phyloP scores from a whole-genome alignment of 306 rosid species.

The Echinosophora koreensis region DNA sequence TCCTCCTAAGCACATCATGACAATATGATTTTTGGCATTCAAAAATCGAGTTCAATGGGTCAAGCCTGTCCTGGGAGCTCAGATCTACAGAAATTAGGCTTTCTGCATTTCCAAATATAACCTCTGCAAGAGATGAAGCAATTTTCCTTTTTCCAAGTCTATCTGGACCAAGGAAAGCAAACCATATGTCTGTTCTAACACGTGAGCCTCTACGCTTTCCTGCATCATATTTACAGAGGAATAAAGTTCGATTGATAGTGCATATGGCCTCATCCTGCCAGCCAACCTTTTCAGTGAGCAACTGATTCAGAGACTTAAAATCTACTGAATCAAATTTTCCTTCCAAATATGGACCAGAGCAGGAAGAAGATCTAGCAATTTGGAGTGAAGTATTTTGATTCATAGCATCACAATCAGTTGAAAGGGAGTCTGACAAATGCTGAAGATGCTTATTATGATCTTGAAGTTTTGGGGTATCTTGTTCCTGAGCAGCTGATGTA shows the following conservation, averaged over 20 bases:
- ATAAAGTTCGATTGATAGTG: conserved; percentile 63
- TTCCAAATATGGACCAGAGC: conserved; percentile 52
- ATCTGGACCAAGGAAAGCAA: conserved; percentile 85
- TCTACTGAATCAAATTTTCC: conserved; percentile 62
- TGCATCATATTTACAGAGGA: conserved; percentile 56
- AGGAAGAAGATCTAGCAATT: conserved; percentile 51
- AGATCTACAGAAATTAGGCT: conserved; percentile 74
- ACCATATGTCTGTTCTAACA: conserved; percentile 75
- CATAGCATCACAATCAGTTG: conserved; percentile 52
- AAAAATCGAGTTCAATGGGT: conserved; percentile 58
- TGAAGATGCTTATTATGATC: conserved; percentile 45
- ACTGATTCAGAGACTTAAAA: conserved; percentile 67
- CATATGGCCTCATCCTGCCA: conserved; percentile 84
- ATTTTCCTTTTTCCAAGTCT: conserved; percentile 78
- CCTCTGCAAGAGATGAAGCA: conserved; percentile 73
- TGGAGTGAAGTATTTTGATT: conserved; percentile 46
- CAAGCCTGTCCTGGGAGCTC: conserved; percentile 51
- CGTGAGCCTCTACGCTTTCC: conserved; percentile 58
- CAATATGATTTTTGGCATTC: conserved; percentile 54
- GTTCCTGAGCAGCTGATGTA: conserved; percentile 56
- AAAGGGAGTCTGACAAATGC: conserved; percentile 55
- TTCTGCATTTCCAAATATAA: conserved; percentile 64
- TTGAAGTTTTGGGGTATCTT: conserved; percentile 48
- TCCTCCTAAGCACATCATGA: conserved; percentile 67
- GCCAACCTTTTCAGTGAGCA: conserved; percentile 66